These are phyloP conservation scores for Agrocybe praecox DNA, from an alignment of 768 basidiomycete species.

Conservation along the genomic window DNA sequence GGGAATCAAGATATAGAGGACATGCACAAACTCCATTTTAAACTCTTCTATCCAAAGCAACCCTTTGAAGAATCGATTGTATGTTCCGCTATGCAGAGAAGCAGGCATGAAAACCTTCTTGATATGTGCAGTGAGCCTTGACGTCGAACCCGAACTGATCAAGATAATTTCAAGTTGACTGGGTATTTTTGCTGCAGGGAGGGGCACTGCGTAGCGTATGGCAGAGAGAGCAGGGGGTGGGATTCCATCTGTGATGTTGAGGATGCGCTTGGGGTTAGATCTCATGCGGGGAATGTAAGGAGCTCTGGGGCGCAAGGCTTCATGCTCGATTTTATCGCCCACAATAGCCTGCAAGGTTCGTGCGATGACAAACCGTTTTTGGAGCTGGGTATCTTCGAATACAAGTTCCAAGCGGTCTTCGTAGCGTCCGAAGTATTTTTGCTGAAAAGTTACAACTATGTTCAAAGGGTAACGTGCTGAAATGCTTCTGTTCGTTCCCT, in stretches of 20 bases:
- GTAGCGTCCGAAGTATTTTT: constrained; percentile 45
- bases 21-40: constrained; percentile 39
- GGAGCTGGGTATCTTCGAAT: constrained; percentile 47
- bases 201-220: constrained; percentile 40
- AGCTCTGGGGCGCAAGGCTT: constrained; percentile 41
- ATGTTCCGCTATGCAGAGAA: constrained; percentile 36
- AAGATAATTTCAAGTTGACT: constrained; percentile 29
- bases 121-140: constrained; percentile 33
- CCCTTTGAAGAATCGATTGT: constrained; percentile 48
- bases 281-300: constrained; percentile 49
- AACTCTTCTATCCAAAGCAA: constrained; percentile 60
- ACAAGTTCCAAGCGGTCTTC: constrained; percentile 56
- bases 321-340: constrained; percentile 47
- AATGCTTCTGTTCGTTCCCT: constrained; percentile 21
- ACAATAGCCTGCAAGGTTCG: constrained; percentile 46
- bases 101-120: constrained; percentile 41
- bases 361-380: constrained; percentile 50
- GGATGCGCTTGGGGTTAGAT: constrained; percentile 25
- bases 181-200: constrained; percentile 46
- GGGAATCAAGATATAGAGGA: neutral
- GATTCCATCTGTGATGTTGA: constrained; percentile 44
- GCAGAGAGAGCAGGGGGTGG: constrained; percentile 41
- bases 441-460: constrained; percentile 34
- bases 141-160: constrained; percentile 24
- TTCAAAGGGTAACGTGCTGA: constrained; percentile 22